Conservation (phyloP, 495 filamentous ascomycete species). For the Friedmanniomyces simplex region DNA sequence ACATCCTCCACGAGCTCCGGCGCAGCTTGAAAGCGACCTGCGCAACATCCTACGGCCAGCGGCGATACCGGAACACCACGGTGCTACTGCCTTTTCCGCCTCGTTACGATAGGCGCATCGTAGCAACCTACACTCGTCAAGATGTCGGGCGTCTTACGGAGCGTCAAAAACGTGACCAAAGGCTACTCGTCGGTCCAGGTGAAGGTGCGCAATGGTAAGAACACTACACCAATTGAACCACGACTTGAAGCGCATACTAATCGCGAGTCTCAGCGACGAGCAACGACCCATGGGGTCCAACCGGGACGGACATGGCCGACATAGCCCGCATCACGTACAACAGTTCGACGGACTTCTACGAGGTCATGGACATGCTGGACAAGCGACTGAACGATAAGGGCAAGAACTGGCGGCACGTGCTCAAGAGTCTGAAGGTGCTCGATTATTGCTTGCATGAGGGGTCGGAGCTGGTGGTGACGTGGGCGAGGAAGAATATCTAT, state of each 20-base stretch:
- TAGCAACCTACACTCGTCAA: background rate
- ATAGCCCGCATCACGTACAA: conserved; percentile 96
- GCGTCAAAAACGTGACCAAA: conserved; percentile 99
- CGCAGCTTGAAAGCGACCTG: background rate
- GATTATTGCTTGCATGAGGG: conserved; percentile 99
- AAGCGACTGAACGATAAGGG: conserved; percentile 99
- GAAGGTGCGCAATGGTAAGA: conserved; percentile 96
- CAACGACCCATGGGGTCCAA: conserved; percentile 98
- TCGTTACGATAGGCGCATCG: background rate
- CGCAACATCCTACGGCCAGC: background rate
- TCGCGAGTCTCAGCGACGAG: conserved; percentile 62
- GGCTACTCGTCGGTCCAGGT: conserved; percentile 96
- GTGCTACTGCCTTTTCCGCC: background rate
- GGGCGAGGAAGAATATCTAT: conserved; percentile 96
- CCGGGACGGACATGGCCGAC: conserved; percentile 96
- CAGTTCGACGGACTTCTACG: conserved; percentile 95
- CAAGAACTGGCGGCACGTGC: conserved; percentile 98
- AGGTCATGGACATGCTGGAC: conserved; percentile 99
- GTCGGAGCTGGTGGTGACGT: conserved; percentile 90
- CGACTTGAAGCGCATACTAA: background rate
- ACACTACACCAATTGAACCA: conserved; percentile 7
- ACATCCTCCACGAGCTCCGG: background rate
- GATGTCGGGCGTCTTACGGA: conserved; percentile 97
- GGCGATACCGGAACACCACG: background rate
- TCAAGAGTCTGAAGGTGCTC: conserved; percentile 94